Evolutionary conservation across 2,329 filamentous ascomycete genomes (phyloP), one percentile per base, ranked within the genome.

Genomic region (Clarireedia monteithiana): DNA sequence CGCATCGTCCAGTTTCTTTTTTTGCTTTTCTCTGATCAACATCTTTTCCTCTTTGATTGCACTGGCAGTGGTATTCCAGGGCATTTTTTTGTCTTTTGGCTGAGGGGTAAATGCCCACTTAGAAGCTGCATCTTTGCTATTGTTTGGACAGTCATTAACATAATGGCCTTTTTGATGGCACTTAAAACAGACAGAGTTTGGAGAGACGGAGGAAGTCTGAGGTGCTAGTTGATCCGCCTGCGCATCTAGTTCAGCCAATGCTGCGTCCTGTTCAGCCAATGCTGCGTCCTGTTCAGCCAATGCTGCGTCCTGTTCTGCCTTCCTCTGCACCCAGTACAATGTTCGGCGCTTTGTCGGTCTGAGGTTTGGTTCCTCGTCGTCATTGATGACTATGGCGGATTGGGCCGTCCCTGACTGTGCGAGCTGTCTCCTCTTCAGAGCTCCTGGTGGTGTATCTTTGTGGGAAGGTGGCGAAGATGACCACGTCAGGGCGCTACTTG

Each of bases 31-130:
- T 75, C 74, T 90, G 69, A 91, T 74, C 60, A 84, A 82, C 69
- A 86, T 91, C 70, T 87, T 71, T 85, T 91, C 71, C 88, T 89
- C 86, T 67, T 92, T 90, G 40, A 92, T 74, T 0, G 82, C 83
- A 64, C 86, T 91, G 15, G 83, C 82, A 0, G 85, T 86, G 15
- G 83, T 83, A 63, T 94, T 86, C 88, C 88, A 95, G 0, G 77
- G 76, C 38, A 77, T 77, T 5, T 50, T 59, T 38, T 78, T 62
- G 10, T 62, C 60, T 15, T 61, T 62, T 3, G 54, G 48, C 73
- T 6, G 69, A 67, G 47, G 73, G 65, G 14, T 79, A 75, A 3
- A 79, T 24, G 65, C 55, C 4, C 30, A 59, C 34, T 51, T 23
- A 6, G 50, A 57, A 9, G 58, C 50, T 15, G 59, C 58, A 15